Evolutionary conservation across 148 eudicot species (phyloP).

Genomic region (Chenopodium suecicum): DNA sequence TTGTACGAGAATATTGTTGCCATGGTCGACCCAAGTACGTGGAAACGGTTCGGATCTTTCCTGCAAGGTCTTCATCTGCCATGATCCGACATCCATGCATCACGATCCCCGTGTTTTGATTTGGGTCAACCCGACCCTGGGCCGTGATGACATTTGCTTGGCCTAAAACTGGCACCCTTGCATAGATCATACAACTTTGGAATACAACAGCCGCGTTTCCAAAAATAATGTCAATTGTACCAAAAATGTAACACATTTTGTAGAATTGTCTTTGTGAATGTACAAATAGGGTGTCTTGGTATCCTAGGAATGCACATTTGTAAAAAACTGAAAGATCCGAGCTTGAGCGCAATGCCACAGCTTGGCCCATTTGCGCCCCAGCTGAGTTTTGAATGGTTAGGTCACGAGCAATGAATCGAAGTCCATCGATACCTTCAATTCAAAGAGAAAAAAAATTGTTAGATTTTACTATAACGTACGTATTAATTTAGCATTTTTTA

Average conservation of each 20-base stretch:
- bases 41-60: constrained; percentile 15
- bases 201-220: constrained; percentile 70
- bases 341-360: constrained; percentile 63
- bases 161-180: constrained; percentile 40
- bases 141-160: constrained; percentile 57
- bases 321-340: constrained; percentile 72
- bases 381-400: constrained; percentile 74
- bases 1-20: constrained; percentile 54
- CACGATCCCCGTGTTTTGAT: constrained; percentile 66
- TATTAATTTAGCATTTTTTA: too few relatives aligned
- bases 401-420: constrained; percentile 70
- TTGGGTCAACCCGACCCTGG: constrained; percentile 56
- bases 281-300: constrained; percentile 75
- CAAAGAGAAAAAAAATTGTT: too few relatives aligned
- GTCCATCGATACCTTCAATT: constrained; percentile 54
- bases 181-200: constrained; percentile 54
- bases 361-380: constrained; percentile 56
- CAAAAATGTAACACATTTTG: constrained; percentile 53
- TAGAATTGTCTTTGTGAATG: constrained; percentile 79
- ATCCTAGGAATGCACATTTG: constrained; percentile 59
- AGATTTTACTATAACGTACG: too few relatives aligned
- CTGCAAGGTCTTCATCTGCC: constrained; percentile 52
- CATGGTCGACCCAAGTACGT: constrained; percentile 79
- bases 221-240: constrained; percentile 69
- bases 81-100: constrained; percentile 52